Evolutionary conservation across 2,329 filamentous ascomycete species (phyloP), one percentile per base, ranked within the genome.

Genomic region (Nothophoma quercina): DNA sequence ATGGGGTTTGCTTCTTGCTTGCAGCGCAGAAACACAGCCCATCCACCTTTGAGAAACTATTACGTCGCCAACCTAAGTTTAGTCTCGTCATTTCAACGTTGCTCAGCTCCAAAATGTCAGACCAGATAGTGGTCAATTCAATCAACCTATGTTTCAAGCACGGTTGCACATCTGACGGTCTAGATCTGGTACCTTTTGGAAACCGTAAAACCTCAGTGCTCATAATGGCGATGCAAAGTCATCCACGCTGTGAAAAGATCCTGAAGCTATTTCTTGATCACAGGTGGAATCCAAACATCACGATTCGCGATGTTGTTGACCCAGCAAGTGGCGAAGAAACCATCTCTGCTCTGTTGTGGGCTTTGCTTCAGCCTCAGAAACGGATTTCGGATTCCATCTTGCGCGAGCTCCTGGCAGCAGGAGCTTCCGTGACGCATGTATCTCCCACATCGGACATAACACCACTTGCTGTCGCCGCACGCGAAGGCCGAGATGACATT

Each of bases 311-410:
- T 2, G 74, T 84, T 2, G 72, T 81, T 48, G 73, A 79, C 0
- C 76, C 79, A 9, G 54, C 79, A 0, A 77, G 80, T 1, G 80
- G 82, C 28, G 73, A 78, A 3, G 86, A 89, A 66, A 72, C 77
- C 8, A 78, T 86, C 35, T 83, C 83, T 1, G 74, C 86, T 2
- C 72, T 89, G 7, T 74, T 82, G 42, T 89, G 86, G 86, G 80
- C 84, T 0, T 75, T 89, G 43, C 72, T 83, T 6, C 85, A 88
- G 56, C 83, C 84, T 0, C 83, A 87, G 57, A 88, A 88, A 68
- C 81, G 80, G 55, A 78, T 88, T 42, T 86, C 84, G 68, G 84
- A 81, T 26, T 68, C 75, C 4, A 73, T 88, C 34, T 82, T 89
- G 48, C 77, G 82, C 56, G 69, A 84, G 39, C 74, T 89, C 16